Conservation (phyloP, 2,329 filamentous ascomycete species). For the Phyllosticta citriasiana region DNA sequence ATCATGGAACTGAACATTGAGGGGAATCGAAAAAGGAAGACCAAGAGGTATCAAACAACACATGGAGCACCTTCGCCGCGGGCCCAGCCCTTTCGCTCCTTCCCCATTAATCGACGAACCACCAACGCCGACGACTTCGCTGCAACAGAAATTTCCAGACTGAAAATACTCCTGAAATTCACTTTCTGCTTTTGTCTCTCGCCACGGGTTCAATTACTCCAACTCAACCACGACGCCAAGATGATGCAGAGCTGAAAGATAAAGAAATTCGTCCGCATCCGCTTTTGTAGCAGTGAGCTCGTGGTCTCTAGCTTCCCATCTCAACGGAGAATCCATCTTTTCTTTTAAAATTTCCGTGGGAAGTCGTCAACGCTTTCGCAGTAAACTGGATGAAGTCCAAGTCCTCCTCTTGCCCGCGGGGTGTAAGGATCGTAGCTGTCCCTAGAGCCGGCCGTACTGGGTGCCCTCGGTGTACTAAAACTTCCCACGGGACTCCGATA, state of each 20-base stretch:
- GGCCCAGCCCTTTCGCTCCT: background rate
- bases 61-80: background rate
- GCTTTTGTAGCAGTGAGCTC: background rate
- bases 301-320: background rate
- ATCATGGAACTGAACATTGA: background rate
- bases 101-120: background rate
- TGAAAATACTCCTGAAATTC: background rate
- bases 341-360: background rate
- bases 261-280: background rate
- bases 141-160: background rate
- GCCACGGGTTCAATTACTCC: background rate
- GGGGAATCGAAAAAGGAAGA: background rate
- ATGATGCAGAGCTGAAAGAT: background rate
- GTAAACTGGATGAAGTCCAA: slow-evolving; percentile 8
- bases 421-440: slow-evolving; percentile 27
- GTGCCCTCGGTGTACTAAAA: slow-evolving; percentile 33
- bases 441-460: slow-evolving; percentile 15
- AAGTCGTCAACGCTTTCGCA: slow-evolving; percentile 1
- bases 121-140: background rate
- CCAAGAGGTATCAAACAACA: background rate
- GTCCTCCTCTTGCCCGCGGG: slow-evolving; percentile 29
- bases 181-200: background rate
- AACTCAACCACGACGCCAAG: background rate
- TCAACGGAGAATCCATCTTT: background rate
- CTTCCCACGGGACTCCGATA: slow-evolving; percentile 30